Conservation (phyloP, 1,284 basidiomycete genomes). For the Phenoliferia sp. region DNA sequence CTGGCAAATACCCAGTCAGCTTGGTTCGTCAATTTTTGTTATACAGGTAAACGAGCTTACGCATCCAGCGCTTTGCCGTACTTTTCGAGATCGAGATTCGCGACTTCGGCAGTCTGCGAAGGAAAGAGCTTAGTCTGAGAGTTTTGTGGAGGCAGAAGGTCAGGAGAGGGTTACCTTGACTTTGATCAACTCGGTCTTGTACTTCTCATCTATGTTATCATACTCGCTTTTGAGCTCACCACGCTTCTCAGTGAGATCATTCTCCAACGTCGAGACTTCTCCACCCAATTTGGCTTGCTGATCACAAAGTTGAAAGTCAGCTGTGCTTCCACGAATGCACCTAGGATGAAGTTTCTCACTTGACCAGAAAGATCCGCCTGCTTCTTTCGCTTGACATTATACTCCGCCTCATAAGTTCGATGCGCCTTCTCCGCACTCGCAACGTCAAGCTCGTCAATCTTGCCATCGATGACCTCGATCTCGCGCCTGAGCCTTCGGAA, state of each 20-base stretch:
- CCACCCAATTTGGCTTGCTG: conserved; percentile 77
- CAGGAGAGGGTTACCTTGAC: conserved; percentile 63
- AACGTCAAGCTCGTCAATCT: conserved; percentile 72
- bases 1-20: conserved; percentile 46
- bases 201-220: conserved; percentile 77
- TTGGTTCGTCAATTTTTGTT: neutral
- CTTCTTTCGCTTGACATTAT: conserved; percentile 59
- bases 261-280: conserved; percentile 69
- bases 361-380: conserved; percentile 51
- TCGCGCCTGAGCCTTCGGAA: conserved; percentile 65
- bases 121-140: neutral
- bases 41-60: conserved; percentile 48
- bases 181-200: conserved; percentile 85
- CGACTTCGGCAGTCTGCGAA: conserved; percentile 81
- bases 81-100: conserved; percentile 91
- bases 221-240: conserved; percentile 73
- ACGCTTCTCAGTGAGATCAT: conserved; percentile 63
- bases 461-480: conserved; percentile 61
- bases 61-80: conserved; percentile 93
- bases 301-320: neutral
- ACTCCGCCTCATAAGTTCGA: conserved; percentile 77
- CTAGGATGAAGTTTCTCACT: conserved; percentile 47
- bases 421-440: conserved; percentile 74
- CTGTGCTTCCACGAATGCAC: too few relatives aligned
- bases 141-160: conserved; percentile 2